Conservation (phyloP, 495 filamentous ascomycete genomes). For the Hyaloscypha finlandica region DNA sequence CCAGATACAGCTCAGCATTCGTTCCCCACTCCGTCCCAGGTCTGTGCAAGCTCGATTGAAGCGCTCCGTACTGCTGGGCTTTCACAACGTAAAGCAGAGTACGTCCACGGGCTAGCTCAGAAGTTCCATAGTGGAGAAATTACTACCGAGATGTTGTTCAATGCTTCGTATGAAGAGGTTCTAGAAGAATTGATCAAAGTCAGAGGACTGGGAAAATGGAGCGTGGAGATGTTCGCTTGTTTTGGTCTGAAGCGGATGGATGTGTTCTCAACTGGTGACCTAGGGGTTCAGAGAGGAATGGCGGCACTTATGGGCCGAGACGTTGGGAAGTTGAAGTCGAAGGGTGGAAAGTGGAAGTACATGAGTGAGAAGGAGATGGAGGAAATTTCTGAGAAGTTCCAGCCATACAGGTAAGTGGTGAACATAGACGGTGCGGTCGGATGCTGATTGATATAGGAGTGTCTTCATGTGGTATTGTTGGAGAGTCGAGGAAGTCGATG, state of each 20-base stretch:
- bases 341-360: slow-evolving; percentile 94
- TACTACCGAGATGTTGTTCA: slow-evolving; percentile 69
- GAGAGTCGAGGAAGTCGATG: slow-evolving; percentile 75
- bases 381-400: slow-evolving; percentile 75
- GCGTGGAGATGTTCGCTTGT: slow-evolving; percentile 95
- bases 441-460: slow-evolving; percentile 45
- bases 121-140: slow-evolving; percentile 78
- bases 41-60: slow-evolving; percentile 59
- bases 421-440: background rate
- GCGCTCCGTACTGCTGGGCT: slow-evolving; percentile 81
- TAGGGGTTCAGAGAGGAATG: slow-evolving; percentile 93
- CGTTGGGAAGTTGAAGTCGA: slow-evolving; percentile 82
- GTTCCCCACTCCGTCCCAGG: slow-evolving; percentile 79
- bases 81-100: slow-evolving; percentile 92
- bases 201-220: slow-evolving; percentile 85
- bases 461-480: slow-evolving; percentile 94
- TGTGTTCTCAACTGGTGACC: slow-evolving; percentile 88
- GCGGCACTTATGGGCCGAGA: slow-evolving; percentile 84
- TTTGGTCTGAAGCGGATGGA: slow-evolving; percentile 91
- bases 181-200: slow-evolving; percentile 81
- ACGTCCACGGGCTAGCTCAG: slow-evolving; percentile 79
- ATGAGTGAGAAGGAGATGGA: slow-evolving; percentile 93
- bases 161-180: slow-evolving; percentile 83
- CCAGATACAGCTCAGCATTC: slow-evolving; percentile 30
- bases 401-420: slow-evolving; percentile 65